Evolutionary conservation across 225 moss, liverwort and hornwort genomes (phyloP).

Genomic region (Sphagnum tenellum): DNA sequence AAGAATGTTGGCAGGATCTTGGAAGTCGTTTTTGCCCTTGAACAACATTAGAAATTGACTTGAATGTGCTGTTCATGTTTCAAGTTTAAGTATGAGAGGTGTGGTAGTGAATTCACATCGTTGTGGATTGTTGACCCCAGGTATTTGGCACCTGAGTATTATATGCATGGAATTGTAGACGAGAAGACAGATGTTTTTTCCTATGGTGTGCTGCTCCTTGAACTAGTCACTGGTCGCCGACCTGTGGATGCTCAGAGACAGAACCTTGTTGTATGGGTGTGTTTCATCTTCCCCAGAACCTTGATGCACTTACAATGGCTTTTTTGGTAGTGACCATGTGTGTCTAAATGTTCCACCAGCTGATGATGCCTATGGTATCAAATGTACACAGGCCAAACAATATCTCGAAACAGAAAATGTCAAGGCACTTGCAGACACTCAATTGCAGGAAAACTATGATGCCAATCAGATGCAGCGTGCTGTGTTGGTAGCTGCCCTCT

Average conservation of each 20-base stretch:
- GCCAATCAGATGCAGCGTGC: conserved; percentile 38
- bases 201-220: conserved; percentile 48
- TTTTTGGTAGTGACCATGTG: no score
- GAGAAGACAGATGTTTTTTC: conserved; percentile 60
- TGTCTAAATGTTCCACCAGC: no score
- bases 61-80: no score
- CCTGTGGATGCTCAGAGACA: conserved; percentile 42
- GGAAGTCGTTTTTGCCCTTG: no score
- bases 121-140: conserved; percentile 1
- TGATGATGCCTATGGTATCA: no score
- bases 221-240: conserved; percentile 42
- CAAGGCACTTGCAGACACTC: conserved; percentile 35
- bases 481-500: conserved; percentile 39
- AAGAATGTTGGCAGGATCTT: no score
- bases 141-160: conserved; percentile 52
- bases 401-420: conserved; percentile 26
- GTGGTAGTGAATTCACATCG: no score
- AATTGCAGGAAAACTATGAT: conserved; percentile 33
- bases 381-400: conserved; percentile 34
- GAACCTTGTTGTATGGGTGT: conserved; percentile 54
- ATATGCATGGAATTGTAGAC: conserved; percentile 51
- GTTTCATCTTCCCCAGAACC: neutral
- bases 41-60: no score
- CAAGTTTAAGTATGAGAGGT: no score
- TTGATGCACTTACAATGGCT: no score